phyloP scores from a whole-genome alignment of 305 asterid species.

The Coffea humblotiana region DNA sequence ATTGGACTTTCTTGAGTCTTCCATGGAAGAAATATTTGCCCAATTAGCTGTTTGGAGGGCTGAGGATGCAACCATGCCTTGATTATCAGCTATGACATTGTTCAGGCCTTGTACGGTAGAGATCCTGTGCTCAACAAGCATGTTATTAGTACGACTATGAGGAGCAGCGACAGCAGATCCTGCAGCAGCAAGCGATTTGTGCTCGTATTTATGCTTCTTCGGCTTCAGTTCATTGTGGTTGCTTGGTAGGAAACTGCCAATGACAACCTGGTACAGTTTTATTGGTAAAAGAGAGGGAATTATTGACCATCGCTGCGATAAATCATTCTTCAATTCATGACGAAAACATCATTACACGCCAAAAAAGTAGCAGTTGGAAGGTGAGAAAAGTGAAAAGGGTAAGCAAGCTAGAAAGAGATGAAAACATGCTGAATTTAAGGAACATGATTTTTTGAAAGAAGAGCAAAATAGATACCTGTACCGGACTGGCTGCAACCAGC shows the following conservation, averaged over 20 bases:
- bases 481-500: constrained; percentile 68
- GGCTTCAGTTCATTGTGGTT: constrained; percentile 52
- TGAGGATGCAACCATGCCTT: constrained; percentile 21
- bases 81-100: constrained; percentile 28
- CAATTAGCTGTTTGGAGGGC: constrained; percentile 33
- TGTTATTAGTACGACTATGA: constrained; percentile 31
- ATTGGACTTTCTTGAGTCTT: constrained; percentile 45
- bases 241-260: constrained; percentile 74
- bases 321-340: background rate
- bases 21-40: constrained; percentile 39
- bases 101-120: constrained; percentile 34
- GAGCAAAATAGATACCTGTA: constrained; percentile 43
- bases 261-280: constrained; percentile 52
- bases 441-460: background rate
- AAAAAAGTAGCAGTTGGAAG: background rate
- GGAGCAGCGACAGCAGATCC: constrained; percentile 31
- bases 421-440: background rate
- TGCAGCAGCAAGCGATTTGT: constrained; percentile 23
- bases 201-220: constrained; percentile 52
- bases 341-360: background rate
- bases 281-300: background rate
- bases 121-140: constrained; percentile 35
- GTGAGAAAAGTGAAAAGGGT: background rate
- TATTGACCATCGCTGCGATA: background rate
- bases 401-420: background rate